phyloP scores from a whole-genome alignment of 108 stramenopile genomes.

The Asterionellopsis glacialis region DNA sequence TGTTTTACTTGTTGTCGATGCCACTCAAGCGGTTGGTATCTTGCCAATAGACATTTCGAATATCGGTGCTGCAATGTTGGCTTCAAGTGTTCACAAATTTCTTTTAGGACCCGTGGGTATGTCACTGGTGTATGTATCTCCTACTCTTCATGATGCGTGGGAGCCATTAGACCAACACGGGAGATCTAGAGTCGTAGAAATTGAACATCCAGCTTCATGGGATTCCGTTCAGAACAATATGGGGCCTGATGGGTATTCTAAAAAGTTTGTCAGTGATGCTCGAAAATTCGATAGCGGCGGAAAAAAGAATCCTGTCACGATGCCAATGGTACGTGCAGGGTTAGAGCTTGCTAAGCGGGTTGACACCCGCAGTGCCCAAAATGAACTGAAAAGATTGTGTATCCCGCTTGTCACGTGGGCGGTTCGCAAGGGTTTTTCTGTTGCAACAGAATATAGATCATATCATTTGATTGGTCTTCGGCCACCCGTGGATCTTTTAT shows the following conservation, averaged over 20 bases:
- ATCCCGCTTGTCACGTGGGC: conserved; percentile 34
- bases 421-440: conserved; percentile 7
- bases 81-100: conserved; percentile 50
- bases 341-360: conserved; percentile 26
- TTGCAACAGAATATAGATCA: conserved; percentile 5
- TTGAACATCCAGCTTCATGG: conserved; percentile 4
- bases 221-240: conserved; percentile 25
- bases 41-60: conserved; percentile 21
- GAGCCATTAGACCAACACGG: conserved; percentile 49
- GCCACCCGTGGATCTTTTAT: conserved; percentile 10
- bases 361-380: conserved; percentile 19
- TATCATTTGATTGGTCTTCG: conserved; percentile 44
- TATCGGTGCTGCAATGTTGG: conserved; percentile 21
- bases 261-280: conserved; percentile 39
- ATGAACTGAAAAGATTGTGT: conserved; percentile 18
- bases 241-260: conserved; percentile 35
- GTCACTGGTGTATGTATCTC: conserved; percentile 16
- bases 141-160: conserved; percentile 26
- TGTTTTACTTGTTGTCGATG: conserved; percentile 38
- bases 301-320: conserved; percentile 32
- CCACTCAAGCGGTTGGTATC: conserved; percentile 45
- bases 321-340: conserved; percentile 40
- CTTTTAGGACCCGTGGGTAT: conserved; percentile 27
- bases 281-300: conserved; percentile 54
- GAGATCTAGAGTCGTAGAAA: conserved; percentile 21